These are phyloP conservation scores for Leccinum subfulvum DNA, from an alignment of 1,284 basidiomycete genomes.

Conservation along the genomic window DNA sequence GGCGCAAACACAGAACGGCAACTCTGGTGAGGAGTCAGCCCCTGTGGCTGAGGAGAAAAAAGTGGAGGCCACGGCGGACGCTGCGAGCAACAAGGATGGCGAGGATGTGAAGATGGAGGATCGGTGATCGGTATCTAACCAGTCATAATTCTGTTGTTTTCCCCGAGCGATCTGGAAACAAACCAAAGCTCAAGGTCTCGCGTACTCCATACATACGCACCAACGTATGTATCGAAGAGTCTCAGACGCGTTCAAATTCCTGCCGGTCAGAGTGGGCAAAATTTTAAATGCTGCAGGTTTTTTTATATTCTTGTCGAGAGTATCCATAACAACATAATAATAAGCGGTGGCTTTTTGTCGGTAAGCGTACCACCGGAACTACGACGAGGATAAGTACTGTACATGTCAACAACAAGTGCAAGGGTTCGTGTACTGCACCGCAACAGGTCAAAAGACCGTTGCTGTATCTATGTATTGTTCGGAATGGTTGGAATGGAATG, in stretches of 20 bases:
- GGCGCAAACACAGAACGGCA: slow-evolving; percentile 14
- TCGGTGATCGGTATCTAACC: slow-evolving; percentile 13
- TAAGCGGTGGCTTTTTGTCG: too few relatives aligned
- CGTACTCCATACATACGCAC: too few relatives aligned
- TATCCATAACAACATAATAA: too few relatives aligned
- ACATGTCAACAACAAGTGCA: too few relatives aligned
- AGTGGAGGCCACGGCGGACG: slow-evolving; percentile 6
- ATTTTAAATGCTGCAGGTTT: too few relatives aligned
- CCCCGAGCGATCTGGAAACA: background rate
- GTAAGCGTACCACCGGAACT: too few relatives aligned
- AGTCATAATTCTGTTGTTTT: background rate
- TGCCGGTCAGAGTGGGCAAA: background rate
- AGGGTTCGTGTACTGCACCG: too few relatives aligned
- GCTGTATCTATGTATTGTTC: background rate
- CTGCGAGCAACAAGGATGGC: slow-evolving; percentile 27
- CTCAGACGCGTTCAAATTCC: background rate
- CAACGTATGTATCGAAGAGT: too few relatives aligned
- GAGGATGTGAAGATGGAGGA: slow-evolving; percentile 62
- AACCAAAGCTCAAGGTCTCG: background rate
- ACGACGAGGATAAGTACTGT: too few relatives aligned
- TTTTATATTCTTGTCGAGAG: background rate
- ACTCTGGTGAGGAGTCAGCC: slow-evolving; percentile 15
- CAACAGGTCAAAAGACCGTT: too few relatives aligned
- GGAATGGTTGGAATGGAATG: background rate
- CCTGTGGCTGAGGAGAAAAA: slow-evolving; percentile 20